Percentiles rank a stretch among this genome's conserved stretches.
phyloP scores from a whole-genome alignment of 176 grass and related monocot species.

The Oryza glumipatula region DNA sequence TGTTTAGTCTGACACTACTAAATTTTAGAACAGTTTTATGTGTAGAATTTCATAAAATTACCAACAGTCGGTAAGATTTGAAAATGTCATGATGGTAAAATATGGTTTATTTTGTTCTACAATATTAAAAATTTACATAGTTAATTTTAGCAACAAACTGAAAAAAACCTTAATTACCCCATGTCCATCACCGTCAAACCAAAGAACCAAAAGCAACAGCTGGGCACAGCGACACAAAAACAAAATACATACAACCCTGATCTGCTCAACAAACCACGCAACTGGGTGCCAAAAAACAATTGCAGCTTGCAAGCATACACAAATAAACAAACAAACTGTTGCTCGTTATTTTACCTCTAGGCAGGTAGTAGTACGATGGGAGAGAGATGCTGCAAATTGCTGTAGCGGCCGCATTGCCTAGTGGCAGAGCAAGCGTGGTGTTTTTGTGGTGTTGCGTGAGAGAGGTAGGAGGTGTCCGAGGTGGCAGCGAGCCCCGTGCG shows the following conservation, averaged over 20 bases:
- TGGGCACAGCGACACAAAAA: background rate
- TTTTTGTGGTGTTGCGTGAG: background rate
- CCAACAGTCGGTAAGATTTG: no score
- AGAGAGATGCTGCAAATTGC: background rate
- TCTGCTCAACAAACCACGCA: background rate
- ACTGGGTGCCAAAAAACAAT: background rate
- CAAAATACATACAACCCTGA: background rate
- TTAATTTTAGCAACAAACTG: no score
- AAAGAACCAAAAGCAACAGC: background rate
- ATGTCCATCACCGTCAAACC: background rate
- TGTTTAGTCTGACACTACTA: no score
- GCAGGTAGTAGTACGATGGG: background rate
- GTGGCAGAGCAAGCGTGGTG: background rate
- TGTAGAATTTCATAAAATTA: no score
- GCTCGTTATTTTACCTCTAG: background rate
- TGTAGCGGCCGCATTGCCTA: background rate
- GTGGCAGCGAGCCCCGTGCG: constrained; percentile 12
- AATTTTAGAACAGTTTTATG: no score
- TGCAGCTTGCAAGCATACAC: background rate
- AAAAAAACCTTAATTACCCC: no score
- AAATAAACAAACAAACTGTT: background rate
- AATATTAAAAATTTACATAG: no score
- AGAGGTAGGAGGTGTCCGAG: background rate
- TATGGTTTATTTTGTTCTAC: no score
- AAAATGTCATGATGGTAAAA: no score